These are phyloP conservation scores for Lichtheimia ornata DNA, from an alignment of 371 early-diverging fungal genomes.

Conservation along the genomic window DNA sequence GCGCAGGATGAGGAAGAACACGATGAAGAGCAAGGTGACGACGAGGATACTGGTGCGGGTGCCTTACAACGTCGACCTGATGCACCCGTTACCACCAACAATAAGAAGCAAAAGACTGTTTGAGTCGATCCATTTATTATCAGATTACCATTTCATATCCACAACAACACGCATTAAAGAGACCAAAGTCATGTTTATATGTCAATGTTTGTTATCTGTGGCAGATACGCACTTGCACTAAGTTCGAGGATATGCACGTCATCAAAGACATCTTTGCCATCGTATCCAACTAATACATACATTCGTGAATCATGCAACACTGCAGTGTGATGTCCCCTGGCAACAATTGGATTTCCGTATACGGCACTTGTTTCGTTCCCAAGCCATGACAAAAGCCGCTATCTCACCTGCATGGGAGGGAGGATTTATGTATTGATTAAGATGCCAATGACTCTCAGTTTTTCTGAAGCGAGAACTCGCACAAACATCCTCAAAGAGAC, in stretches of 20 bases:
- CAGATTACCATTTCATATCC: not conserved
- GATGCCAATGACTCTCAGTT: too few species aligned
- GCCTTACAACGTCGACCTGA: constrained; percentile 3
- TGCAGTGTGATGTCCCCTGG: constrained; percentile 84
- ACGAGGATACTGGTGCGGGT: constrained; percentile 5
- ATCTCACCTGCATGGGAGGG: too few species aligned
- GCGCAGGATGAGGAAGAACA: constrained; percentile 18
- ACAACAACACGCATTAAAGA: too few species aligned
- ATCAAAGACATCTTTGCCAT: constrained; percentile 79
- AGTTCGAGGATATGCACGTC: constrained; percentile 83
- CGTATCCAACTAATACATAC: constrained; percentile 84
- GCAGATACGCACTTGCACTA: too few species aligned
- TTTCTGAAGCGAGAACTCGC: too few species aligned
- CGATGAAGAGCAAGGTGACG: constrained; percentile 12
- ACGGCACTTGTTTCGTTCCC: constrained; percentile 77
- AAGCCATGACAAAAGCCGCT: too few species aligned
- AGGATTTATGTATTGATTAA: too few species aligned
- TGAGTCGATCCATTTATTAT: not conserved
- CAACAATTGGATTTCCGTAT: constrained; percentile 67
- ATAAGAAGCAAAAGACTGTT: constrained; percentile 17
- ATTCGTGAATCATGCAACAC: constrained; percentile 80
- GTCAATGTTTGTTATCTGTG: constrained; percentile 65
- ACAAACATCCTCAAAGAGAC: too few species aligned
- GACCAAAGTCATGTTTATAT: constrained; percentile 28
- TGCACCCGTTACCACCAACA: not conserved